A percentile compares a stretch with the other conserved stretches of the same genome.
phyloP scores from a whole-genome alignment of 306 rosid species.

The Quercus dentata region DNA sequence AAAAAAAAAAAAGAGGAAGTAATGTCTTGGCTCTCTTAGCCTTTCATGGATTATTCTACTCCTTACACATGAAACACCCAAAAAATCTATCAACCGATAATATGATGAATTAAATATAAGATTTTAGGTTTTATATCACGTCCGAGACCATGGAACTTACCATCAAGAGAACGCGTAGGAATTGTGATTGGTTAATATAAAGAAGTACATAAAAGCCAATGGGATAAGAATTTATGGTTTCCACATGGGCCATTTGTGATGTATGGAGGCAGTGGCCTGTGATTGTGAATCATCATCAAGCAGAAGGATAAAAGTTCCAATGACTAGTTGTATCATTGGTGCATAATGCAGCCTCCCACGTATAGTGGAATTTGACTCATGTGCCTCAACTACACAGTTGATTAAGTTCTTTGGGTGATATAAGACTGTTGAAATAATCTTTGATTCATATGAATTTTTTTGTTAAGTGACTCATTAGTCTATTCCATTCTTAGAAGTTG shows the following conservation, averaged over 20 bases:
- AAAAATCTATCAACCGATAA: too few relatives aligned
- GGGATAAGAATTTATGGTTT: not conserved
- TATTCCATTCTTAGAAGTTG: too few relatives aligned
- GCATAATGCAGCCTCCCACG: not conserved
- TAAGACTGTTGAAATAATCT: too few relatives aligned
- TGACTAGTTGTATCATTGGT: not conserved
- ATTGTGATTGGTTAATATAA: not conserved
- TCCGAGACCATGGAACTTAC: too few relatives aligned
- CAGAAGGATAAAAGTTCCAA: not conserved
- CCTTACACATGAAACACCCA: too few relatives aligned
- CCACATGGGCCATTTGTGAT: constrained; percentile 24
- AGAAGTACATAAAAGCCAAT: not conserved
- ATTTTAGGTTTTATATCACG: too few relatives aligned
- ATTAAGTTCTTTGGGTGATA: too few relatives aligned
- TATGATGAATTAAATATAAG: too few relatives aligned
- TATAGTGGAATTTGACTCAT: not conserved
- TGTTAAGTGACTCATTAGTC: too few relatives aligned
- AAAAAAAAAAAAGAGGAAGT: not conserved
- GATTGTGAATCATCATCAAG: not conserved
- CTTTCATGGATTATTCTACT: too few relatives aligned
- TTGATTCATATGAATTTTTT: too few relatives aligned
- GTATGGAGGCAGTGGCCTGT: not conserved
- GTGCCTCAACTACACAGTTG: not conserved
- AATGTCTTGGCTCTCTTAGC: too few relatives aligned
- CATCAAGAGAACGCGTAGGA: not conserved